Evolutionary conservation across 2,329 filamentous ascomycete species (phyloP), one percentile per base, ranked within the genome.

Genomic region (Trichoderma afroharzianum): DNA sequence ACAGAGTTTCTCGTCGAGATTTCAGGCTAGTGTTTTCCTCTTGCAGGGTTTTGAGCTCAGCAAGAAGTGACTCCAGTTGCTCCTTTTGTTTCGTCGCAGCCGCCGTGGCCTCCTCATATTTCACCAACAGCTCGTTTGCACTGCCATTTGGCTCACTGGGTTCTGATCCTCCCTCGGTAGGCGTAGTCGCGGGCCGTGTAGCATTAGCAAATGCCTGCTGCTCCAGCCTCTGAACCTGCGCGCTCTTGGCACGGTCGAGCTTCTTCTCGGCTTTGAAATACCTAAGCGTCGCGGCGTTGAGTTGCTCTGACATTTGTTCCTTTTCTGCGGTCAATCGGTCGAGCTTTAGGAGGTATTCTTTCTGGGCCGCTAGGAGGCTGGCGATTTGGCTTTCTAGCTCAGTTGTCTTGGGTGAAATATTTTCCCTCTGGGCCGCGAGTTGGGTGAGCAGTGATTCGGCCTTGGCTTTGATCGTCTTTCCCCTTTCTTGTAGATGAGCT

Each of bases 211-310:
- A 88, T 36, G 95, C 94, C 82, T 97, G 93, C 77, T 94, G 92
- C 80, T 98, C 96, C 72, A 99, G 83, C 80, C 97, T 97, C 73
- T 95, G 93, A 1, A 98, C 94, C 71, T 97, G 94, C 18, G 90
- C 84, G 79, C 96, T 99, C 81, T 93, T 95, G 28, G 92, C 89
- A 57, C 96, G 90, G 80, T 99, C 96, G 67, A 98, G 85, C 80
- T 94, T 96, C 84, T 97, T 97, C 80, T 99, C 96, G 0, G 96
- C 96, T 76, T 97, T 93, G 84, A 98, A 93, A 78, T 97, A 98
- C 74, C 96, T 90, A 72, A 97, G 85, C 6, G 94, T 97, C 18
- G 95, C 96, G 39, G 90, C 91, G 79, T 98, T 95, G 24, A 98
- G 85, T 73, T 95, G 92, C 77, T 96, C 93, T 61, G 93, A 93